Evolutionary conservation across 2,329 filamentous ascomycete species (phyloP).

Genomic region (Colletotrichum salicis): DNA sequence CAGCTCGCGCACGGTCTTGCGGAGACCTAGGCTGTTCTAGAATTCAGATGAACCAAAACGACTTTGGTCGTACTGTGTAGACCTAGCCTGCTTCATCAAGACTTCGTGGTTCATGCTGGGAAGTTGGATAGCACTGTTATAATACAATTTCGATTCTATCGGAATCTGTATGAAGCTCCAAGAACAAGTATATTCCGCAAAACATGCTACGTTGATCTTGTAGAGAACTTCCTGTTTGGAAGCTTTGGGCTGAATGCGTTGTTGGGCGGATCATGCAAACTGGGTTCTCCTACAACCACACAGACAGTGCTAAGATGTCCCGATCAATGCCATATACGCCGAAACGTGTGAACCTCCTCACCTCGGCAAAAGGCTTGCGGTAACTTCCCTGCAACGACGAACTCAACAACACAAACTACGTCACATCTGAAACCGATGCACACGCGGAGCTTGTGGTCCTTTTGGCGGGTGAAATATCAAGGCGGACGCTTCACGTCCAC

Average conservation of each 20-base stretch:
- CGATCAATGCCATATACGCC: conserved; percentile 24
- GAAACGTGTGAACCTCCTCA: conserved; percentile 7
- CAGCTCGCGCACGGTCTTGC: conserved; percentile 1
- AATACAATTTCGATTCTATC: not conserved
- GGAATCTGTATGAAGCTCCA: not conserved
- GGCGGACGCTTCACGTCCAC: not conserved
- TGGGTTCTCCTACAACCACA: conserved; percentile 17
- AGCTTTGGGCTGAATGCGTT: not conserved
- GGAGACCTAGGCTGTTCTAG: conserved; percentile 4
- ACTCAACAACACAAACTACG: conserved; percentile 28
- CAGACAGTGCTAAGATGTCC: conserved; percentile 33
- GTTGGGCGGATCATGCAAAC: not conserved
- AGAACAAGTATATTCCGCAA: not conserved
- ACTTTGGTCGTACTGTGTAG: not conserved
- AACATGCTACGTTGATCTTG: not conserved
- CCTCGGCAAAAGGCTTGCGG: conserved; percentile 13
- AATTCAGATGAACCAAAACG: conserved; percentile 9
- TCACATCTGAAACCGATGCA: conserved; percentile 34
- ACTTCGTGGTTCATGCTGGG: no score
- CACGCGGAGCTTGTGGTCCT: conserved; percentile 16
- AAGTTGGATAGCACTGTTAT: not conserved
- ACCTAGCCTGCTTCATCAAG: no score
- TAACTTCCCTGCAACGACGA: conserved; percentile 25
- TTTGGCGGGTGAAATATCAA: not conserved
- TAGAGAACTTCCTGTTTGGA: not conserved